A percentile compares a stretch with the other conserved stretches of the same genome.
Evolutionary conservation across 768 basidiomycete species (phyloP).

Genomic region (Galerina marginata): DNA sequence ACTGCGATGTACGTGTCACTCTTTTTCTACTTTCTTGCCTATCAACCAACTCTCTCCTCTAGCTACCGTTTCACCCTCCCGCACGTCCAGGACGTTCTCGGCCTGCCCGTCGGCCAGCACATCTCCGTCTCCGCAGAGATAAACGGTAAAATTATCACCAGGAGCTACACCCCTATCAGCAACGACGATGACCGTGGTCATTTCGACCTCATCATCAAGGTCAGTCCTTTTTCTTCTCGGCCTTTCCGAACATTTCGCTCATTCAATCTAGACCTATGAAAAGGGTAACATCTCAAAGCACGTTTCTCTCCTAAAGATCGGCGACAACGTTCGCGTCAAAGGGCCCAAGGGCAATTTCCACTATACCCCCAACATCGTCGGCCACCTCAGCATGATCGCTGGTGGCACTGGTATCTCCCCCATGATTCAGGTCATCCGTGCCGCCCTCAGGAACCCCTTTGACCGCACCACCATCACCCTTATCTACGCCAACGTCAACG

Average conservation of each 20-base stretch:
- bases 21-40: constrained; percentile 1
- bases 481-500: constrained; percentile 96
- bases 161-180: constrained; percentile 96
- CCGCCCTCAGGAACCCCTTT: constrained; percentile 86
- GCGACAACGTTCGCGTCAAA: constrained; percentile 88
- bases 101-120: constrained; percentile 96
- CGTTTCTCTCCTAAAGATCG: constrained; percentile 81
- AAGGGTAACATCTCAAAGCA: constrained; percentile 96
- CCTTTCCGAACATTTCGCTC: neutral
- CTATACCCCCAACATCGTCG: constrained; percentile 75
- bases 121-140: constrained; percentile 91
- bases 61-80: constrained; percentile 95
- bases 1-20: constrained; percentile 81
- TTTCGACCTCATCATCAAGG: constrained; percentile 98
- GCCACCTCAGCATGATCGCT: constrained; percentile 93
- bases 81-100: constrained; percentile 74
- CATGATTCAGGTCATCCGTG: constrained; percentile 97
- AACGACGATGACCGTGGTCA: constrained; percentile 91
- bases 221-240: constrained; percentile 32
- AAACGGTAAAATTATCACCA: constrained; percentile 85
- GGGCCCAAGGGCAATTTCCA: constrained; percentile 96
- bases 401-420: constrained; percentile 99
- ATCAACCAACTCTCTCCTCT: constrained; percentile 6
- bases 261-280: constrained; percentile 80
- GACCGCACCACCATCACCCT: constrained; percentile 85